phyloP scores from a whole-genome alignment of 2,329 filamentous ascomycete genomes.

The Aspergillus tubingensis region DNA sequence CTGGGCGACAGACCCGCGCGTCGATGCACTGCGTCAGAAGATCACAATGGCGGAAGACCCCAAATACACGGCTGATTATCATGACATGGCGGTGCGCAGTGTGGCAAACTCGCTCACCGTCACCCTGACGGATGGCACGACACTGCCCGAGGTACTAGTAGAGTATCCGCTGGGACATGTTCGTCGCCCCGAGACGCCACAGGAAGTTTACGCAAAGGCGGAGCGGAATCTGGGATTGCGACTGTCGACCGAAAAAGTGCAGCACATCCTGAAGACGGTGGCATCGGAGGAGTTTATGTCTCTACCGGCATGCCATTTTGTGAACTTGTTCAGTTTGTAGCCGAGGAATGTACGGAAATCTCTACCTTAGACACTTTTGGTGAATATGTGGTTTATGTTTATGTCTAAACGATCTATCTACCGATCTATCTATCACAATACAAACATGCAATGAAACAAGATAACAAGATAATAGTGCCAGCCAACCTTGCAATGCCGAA shows the following conservation, averaged over 20 bases:
- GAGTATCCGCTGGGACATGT: neutral
- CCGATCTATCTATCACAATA: neutral
- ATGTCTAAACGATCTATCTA: neutral
- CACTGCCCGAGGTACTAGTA: neutral
- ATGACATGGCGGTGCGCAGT: slow-evolving; percentile 17
- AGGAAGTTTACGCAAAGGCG: neutral
- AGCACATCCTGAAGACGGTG: neutral
- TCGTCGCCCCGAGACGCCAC: neutral
- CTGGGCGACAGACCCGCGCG: slow-evolving; percentile 22
- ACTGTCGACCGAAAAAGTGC: neutral
- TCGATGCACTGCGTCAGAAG: slow-evolving; percentile 28
- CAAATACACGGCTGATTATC: slow-evolving; percentile 33
- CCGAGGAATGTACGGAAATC: too few species aligned
- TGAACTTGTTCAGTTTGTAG: neutral
- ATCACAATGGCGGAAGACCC: slow-evolving; percentile 30
- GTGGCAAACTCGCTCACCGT: neutral
- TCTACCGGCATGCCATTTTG: neutral
- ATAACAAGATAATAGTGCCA: neutral
- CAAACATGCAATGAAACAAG: neutral
- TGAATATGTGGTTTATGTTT: neutral
- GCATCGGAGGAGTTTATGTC: neutral
- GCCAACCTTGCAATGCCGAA: neutral
- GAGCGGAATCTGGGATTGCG: neutral
- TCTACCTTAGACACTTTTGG: neutral
- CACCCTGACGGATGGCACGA: neutral